Base-by-base conservation (phyloP, 2,329 filamentous ascomycete genomes). In the Diplodia sapinea region DNA sequence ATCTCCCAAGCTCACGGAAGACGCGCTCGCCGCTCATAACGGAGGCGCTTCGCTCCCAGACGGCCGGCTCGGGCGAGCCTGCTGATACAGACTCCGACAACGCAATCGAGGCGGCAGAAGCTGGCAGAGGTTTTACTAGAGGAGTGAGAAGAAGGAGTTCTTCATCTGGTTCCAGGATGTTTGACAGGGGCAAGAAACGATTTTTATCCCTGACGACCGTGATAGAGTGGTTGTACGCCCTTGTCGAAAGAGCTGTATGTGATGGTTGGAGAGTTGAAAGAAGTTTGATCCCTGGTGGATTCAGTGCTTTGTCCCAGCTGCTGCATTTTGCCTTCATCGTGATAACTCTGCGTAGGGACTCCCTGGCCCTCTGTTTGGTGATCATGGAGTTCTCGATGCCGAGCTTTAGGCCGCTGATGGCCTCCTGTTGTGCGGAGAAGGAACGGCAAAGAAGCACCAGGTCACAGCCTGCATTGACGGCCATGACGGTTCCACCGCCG, bases 401-500 rank as follows among this genome's bases (percentile, higher is more conserved):
- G 11, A 96, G 84, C 75, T 95, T 96, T 57, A 98, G 83, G 0
- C 94, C 94, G 43, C 91, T 91, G 74, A 99, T 92, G 8, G 94
- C 94, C 79, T 98, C 94, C 71, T 95, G 88, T 77, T 98, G 94
- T 23, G 94, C 90, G 47, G 91, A 89, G 72, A 93, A 96, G 6
- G 93, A 93, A 54, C 93, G 89, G 74, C 94, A 98, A 1, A 97
- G 86, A 6, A 97, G 86, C 5, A 97, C 88, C 65, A 98, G 83
- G 77, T 99, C 95, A 76, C 95, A 98, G 15, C 95, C 95, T 38
- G 95, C 94, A 77, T 97, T 95, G 62, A 97, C 92, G 3, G 95
- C 95, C 93, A 97, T 97, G 72, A 98, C 93, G 0, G 94, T 97
- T 13, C 95, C 95, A 50, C 95, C 94, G 72, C 94, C 93, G 20